Percentiles rank a stretch among this genome's conserved stretches.
These are phyloP conservation scores for Yamadazyma sp. DNA, from an alignment of 1,139 yeast species.

Conservation along the genomic window DNA sequence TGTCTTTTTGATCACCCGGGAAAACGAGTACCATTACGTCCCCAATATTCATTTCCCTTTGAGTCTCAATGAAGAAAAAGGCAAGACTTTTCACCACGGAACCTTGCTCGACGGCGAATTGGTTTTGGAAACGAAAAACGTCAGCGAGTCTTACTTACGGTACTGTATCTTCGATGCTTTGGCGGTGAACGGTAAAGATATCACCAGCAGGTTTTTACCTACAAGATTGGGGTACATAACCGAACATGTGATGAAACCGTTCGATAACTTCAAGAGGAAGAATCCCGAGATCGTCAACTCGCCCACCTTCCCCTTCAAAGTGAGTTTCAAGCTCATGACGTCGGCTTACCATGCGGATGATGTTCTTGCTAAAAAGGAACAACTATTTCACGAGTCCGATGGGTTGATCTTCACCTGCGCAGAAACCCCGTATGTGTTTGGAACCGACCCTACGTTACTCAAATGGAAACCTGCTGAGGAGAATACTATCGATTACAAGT, in stretches of 20 bases:
- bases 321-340: constrained; percentile 85
- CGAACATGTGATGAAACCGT: constrained; percentile 81
- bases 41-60: constrained; percentile 85
- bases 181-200: constrained; percentile 72
- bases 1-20: constrained; percentile 76
- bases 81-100: constrained; percentile 71
- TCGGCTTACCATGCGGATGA: constrained; percentile 75
- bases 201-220: constrained; percentile 69
- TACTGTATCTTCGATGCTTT: constrained; percentile 90
- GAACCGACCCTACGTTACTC: constrained; percentile 78
- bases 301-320: constrained; percentile 77
- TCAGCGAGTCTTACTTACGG: constrained; percentile 52
- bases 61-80: constrained; percentile 45
- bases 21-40: constrained; percentile 78
- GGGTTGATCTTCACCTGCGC: constrained; percentile 94
- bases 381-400: constrained; percentile 84
- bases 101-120: constrained; percentile 93
- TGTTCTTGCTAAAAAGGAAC: constrained; percentile 72
- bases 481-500: constrained; percentile 85
- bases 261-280: constrained; percentile 61
- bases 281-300: constrained; percentile 72
- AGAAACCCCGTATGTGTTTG: constrained; percentile 80
- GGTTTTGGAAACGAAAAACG: constrained; percentile 55
- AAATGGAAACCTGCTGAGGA: constrained; percentile 99
- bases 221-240: constrained; percentile 86